These are phyloP conservation scores for Epichloe elymi DNA, from an alignment of 2,329 filamentous ascomycete species.

Conservation along the genomic window DNA sequence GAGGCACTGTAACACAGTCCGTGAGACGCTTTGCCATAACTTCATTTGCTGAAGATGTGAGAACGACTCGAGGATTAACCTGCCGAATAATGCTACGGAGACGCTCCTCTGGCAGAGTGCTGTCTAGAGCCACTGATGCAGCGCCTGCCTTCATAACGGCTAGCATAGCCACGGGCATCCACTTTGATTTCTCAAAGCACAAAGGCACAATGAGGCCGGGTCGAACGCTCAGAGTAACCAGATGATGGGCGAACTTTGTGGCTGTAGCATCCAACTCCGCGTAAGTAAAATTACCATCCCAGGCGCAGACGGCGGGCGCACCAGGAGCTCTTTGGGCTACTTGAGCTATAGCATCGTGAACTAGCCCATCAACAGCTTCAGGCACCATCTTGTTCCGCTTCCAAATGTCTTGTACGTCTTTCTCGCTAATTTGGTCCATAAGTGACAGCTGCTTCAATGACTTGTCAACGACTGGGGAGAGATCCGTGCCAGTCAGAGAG, in stretches of 20 bases:
- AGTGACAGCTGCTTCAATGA: not conserved
- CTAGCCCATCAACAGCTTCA: not conserved
- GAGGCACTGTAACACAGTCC: not conserved
- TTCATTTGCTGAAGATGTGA: not conserved
- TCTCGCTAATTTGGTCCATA: not conserved
- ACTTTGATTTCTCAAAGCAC: slow-evolving; percentile 24
- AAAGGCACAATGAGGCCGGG: slow-evolving; percentile 16
- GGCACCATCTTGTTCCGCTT: not conserved
- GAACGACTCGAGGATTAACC: not conserved
- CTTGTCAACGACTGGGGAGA: not conserved
- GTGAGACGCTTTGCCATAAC: not conserved
- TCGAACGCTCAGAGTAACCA: slow-evolving; percentile 10
- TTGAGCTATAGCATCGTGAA: not conserved
- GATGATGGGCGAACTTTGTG: slow-evolving; percentile 4
- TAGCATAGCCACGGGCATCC: slow-evolving; percentile 18
- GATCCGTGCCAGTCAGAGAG: not conserved
- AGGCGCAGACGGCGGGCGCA: slow-evolving; percentile 8
- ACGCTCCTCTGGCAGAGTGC: slow-evolving; percentile 5
- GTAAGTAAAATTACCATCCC: slow-evolving; percentile 16
- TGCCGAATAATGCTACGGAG: slow-evolving; percentile 3
- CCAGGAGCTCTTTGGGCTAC: not conserved
- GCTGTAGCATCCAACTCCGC: slow-evolving; percentile 8
- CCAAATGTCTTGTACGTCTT: not conserved
- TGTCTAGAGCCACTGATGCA: slow-evolving; percentile 8
- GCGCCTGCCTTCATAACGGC: slow-evolving; percentile 21